Conservation (phyloP, 1,284 basidiomycete species). For the Neonothopanus nambi region DNA sequence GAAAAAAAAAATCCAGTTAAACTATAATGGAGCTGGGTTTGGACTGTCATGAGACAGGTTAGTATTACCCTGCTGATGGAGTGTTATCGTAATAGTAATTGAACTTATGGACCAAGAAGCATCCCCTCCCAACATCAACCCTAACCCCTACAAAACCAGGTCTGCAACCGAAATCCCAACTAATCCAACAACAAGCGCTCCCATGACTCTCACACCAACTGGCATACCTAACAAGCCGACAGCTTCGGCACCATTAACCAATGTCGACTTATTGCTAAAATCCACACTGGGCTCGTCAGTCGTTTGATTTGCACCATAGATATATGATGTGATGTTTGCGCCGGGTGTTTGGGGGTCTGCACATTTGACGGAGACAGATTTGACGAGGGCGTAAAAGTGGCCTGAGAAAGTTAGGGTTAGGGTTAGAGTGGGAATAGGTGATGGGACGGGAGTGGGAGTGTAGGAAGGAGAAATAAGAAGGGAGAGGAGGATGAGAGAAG, state of each 20-base stretch:
- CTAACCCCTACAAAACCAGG: no score
- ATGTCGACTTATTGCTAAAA: conserved; percentile 55
- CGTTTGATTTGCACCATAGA: conserved; percentile 57
- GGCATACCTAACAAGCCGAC: conserved; percentile 2
- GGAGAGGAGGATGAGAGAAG: background rate
- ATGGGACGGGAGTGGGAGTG: background rate
- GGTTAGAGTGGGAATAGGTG: background rate
- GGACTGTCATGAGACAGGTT: no score
- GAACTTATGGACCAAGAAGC: no score
- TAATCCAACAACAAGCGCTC: background rate
- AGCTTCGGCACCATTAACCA: conserved; percentile 39
- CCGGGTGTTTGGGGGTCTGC: conserved; percentile 43
- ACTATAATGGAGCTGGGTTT: no score
- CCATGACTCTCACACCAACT: background rate
- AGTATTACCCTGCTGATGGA: no score
- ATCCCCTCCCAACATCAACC: no score
- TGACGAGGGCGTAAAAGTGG: conserved; percentile 61
- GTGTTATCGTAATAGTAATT: no score
- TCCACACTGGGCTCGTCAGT: conserved; percentile 49
- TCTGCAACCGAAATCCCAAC: background rate
- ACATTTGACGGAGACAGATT: conserved; percentile 63
- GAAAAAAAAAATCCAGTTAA: no score
- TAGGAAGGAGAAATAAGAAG: background rate
- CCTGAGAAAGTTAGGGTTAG: conserved; percentile 26
- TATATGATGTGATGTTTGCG: conserved; percentile 56